Conservation (phyloP, 768 basidiomycete genomes). For the Lepiota venenata region DNA sequence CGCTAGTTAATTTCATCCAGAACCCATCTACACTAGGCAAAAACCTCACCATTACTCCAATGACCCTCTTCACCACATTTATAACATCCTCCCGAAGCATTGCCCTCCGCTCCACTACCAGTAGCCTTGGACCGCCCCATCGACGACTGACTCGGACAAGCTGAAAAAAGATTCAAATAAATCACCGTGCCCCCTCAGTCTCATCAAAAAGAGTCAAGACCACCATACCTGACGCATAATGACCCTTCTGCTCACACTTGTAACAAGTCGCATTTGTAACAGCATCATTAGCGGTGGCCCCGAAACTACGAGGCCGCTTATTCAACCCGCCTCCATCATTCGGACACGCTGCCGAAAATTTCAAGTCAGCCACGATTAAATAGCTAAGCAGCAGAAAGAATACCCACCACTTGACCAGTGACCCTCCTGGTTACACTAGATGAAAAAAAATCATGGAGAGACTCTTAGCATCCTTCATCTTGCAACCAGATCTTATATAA, state of each 20-base stretch:
- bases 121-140: conserved; percentile 15
- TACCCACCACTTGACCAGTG: conserved; percentile 66
- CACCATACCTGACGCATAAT: conserved; percentile 48
- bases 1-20: no score
- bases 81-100: conserved; percentile 36
- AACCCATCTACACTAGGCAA: neutral
- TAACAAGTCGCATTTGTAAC: conserved; percentile 35
- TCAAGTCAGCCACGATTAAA: neutral
- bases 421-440: conserved; percentile 57
- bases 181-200: neutral
- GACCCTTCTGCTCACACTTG: conserved; percentile 54
- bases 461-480: no score
- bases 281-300: conserved; percentile 28
- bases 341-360: conserved; percentile 43
- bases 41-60: conserved; percentile 51
- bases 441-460: neutral
- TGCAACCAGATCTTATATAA: no score
- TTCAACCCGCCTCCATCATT: conserved; percentile 31
- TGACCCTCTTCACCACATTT: conserved; percentile 60
- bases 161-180: conserved; percentile 15
- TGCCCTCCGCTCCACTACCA: conserved; percentile 11
- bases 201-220: neutral
- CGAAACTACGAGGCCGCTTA: conserved; percentile 45
- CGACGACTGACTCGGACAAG: conserved; percentile 26
- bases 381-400: conserved; percentile 1